Evolutionary conservation across 1,139 yeast genomes (phyloP), one percentile per base, ranked within the genome.

Genomic region (Magnusiomyces suaveolens): DNA sequence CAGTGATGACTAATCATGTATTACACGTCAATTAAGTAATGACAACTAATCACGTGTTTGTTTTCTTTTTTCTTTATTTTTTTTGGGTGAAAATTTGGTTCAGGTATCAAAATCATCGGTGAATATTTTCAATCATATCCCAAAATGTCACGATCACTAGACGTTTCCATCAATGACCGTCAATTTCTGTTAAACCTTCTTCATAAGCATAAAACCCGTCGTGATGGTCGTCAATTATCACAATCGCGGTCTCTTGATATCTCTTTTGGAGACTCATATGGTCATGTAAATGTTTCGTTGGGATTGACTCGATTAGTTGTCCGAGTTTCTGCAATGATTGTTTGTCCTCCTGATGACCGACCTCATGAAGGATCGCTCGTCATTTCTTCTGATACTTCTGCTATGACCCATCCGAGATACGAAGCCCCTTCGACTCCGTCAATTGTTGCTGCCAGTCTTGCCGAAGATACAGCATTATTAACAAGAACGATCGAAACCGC

Each of bases 301-400:
- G 97, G 97, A 1, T 72, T 77, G 32, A 87, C 96, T 6, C 59
- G 66, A 62, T 80, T 92, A 2, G 82, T 87, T 1, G 92, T 85
- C 18, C 77, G 92, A 56, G 83, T 90, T 1, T 82, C 92, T 25
- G 86, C 95, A 23, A 84, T 81, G 56, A 82, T 94, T n/a, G 77
- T 81, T 10, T 78, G 80, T 58, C 98, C 98, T 0, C 84, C 78
- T 62, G 96, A 88, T 54, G 96, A 90, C 62, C 76, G 96, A 52
- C 97, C 97, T 1, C 90, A 87, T 66, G 98, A 94, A 69, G 98
- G 98, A 1, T 68, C 86, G 2, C 89, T 92, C 66, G 74, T 79
- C 46, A 89, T 92, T 32, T 81, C 87, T 52, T 86, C 96, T 3
- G 97, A 92, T 64, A 80, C 87, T 52, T 80, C 90, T 20, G 85